These are phyloP conservation scores for Emmonsia crescens DNA, from an alignment of 2,329 filamentous ascomycete species.

Conservation along the genomic window DNA sequence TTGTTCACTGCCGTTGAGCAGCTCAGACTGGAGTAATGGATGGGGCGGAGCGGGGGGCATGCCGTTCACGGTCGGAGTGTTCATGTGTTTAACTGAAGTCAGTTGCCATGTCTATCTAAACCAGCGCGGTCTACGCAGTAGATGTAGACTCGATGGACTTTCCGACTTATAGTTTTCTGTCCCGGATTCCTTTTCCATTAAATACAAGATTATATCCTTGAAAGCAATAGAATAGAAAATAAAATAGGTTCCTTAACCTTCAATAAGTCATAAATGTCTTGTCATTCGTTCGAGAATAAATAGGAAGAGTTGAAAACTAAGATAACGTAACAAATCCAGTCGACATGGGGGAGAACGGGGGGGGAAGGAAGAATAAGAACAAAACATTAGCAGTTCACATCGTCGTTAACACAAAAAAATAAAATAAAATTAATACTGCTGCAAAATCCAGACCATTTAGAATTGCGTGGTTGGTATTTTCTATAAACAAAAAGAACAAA, in stretches of 20 bases:
- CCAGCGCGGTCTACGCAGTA: not conserved
- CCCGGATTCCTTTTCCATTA: not conserved
- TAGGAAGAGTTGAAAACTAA: not conserved
- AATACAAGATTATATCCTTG: no score
- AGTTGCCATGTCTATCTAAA: not conserved
- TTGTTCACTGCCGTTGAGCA: not conserved
- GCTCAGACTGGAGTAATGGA: no score
- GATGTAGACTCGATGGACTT: not conserved
- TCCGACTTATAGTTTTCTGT: not conserved
- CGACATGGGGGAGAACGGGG: not conserved
- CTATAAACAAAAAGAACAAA: slow-evolving; percentile 5
- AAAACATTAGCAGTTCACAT: not conserved
- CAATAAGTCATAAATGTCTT: not conserved
- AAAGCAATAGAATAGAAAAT: not conserved
- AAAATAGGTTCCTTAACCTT: not conserved
- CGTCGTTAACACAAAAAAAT: not conserved
- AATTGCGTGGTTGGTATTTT: not conserved
- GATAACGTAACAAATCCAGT: not conserved
- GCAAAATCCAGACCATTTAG: not conserved
- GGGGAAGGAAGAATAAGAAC: not conserved
- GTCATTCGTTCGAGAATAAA: not conserved
- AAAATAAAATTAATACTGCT: not conserved
- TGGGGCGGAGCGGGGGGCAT: not conserved
- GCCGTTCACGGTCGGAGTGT: not conserved
- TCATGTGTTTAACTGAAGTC: not conserved